A percentile compares a stretch with the other conserved stretches of the same genome.
Evolutionary conservation across 768 basidiomycete genomes (phyloP).

Genomic region (button mushroom (Agaricus bisporus)): DNA sequence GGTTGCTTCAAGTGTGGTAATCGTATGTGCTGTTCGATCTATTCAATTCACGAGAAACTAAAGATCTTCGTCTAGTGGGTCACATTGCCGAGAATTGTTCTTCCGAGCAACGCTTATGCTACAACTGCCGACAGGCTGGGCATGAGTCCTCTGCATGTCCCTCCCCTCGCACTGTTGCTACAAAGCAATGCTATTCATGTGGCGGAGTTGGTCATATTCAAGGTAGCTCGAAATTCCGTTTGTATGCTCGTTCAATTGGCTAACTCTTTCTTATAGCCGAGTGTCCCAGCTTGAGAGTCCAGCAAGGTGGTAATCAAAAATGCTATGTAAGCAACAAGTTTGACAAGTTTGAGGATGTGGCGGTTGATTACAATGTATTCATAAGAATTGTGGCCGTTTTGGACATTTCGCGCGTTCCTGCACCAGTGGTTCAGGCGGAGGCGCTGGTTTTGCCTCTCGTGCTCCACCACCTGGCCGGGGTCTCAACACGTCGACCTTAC

Average conservation of each 20-base stretch:
- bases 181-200: conserved; percentile 91
- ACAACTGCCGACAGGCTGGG: conserved; percentile 93
- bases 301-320: conserved; percentile 62
- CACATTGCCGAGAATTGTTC: conserved; percentile 92
- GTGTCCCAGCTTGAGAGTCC: conserved; percentile 74
- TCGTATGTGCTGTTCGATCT: conserved; percentile 43
- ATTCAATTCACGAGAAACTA: conserved; percentile 10
- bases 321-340: conserved; percentile 63
- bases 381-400: conserved; percentile 71
- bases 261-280: conserved; percentile 43
- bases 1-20: conserved; percentile 94
- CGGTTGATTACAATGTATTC: conserved; percentile 2
- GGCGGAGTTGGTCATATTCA: conserved; percentile 90
- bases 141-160: conserved; percentile 89
- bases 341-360: not conserved
- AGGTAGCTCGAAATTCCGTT: conserved; percentile 23
- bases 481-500: conserved; percentile 69
- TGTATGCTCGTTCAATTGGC: not conserved
- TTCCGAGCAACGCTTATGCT: conserved; percentile 85
- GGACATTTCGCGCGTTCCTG: conserved; percentile 81
- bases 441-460: conserved; percentile 53
- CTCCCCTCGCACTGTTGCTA: conserved; percentile 71
- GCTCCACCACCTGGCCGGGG: conserved; percentile 69
- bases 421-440: conserved; percentile 40
- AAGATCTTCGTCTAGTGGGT: conserved; percentile 51